A percentile compares a stretch with the other conserved stretches of the same genome.
phyloP scores from a whole-genome alignment of 2,329 filamentous ascomycete species.

The Aspergillus arachidicola region DNA sequence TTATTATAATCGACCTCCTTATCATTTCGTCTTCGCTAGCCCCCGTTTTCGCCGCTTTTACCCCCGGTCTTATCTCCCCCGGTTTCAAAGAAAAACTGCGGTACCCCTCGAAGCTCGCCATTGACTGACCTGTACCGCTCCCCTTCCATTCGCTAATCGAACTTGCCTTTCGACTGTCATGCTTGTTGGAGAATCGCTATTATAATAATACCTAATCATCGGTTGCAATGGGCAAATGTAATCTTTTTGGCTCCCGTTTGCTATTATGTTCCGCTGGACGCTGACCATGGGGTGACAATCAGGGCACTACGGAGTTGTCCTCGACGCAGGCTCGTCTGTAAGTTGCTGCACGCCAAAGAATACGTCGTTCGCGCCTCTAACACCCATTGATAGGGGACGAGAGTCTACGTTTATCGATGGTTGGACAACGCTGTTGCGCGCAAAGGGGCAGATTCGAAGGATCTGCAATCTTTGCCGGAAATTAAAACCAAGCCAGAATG shows the following conservation, averaged over 20 bases:
- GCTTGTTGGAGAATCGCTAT: slow-evolving; percentile 27
- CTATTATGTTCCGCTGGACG: not conserved
- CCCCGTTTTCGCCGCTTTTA: not conserved
- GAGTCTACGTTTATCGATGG: slow-evolving; percentile 94
- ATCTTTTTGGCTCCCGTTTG: not conserved
- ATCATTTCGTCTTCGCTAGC: not conserved
- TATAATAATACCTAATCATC: slow-evolving; percentile 13
- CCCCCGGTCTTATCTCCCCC: not conserved
- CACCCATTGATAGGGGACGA: slow-evolving; percentile 65
- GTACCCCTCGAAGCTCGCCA: not conserved
- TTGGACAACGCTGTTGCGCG: slow-evolving; percentile 71
- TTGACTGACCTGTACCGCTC: not conserved
- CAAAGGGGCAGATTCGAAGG: slow-evolving; percentile 60
- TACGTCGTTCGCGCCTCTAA: slow-evolving; percentile 4
- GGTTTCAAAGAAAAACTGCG: not conserved
- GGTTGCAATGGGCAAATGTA: slow-evolving; percentile 46
- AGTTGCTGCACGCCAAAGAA: slow-evolving; percentile 24
- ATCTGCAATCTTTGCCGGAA: slow-evolving; percentile 72
- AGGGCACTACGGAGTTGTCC: slow-evolving; percentile 84
- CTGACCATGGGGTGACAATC: slow-evolving; percentile 9
- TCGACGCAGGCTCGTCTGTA: slow-evolving; percentile 93
- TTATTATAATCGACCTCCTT: not conserved
- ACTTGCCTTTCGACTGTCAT: slow-evolving; percentile 29
- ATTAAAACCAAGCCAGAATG: slow-evolving; percentile 82
- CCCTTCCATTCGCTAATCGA: slow-evolving; percentile 1